Evolutionary conservation across 75 land plant species (phyloP).

Genomic region (Selaginella tamariscina): DNA sequence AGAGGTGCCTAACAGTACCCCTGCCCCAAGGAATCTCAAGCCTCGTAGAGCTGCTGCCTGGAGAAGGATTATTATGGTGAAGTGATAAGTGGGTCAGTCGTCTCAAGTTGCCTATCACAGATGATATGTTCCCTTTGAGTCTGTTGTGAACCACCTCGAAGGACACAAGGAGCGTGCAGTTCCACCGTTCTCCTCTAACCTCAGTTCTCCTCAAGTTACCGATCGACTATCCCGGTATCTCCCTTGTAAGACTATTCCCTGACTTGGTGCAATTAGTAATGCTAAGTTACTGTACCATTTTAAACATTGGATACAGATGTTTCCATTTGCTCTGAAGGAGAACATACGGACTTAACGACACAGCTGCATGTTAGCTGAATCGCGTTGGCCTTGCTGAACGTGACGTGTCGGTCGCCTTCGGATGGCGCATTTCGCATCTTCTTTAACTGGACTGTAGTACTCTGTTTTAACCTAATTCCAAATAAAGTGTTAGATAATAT

Average conservation of each 20-base stretch:
- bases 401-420: too few species aligned
- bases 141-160: neutral
- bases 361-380: too few species aligned
- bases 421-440: neutral
- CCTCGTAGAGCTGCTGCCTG: too few species aligned
- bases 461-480: too few species aligned
- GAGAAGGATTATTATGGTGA: neutral
- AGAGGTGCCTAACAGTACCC: neutral
- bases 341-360: too few species aligned
- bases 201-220: neutral
- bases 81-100: neutral
- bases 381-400: too few species aligned
- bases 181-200: neutral
- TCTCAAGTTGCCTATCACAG: neutral
- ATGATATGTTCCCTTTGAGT: slow-evolving; percentile 8
- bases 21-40: neutral
- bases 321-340: too few species aligned
- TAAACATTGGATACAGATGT: neutral
- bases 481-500: too few species aligned
- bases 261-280: neutral
- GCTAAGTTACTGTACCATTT: neutral
- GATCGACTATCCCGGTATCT: neutral
- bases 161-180: neutral
- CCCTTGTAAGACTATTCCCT: neutral
- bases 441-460: neutral